Base-by-base conservation (phyloP, 345 rosid genomes). In the Odontarrhena argentea region DNA sequence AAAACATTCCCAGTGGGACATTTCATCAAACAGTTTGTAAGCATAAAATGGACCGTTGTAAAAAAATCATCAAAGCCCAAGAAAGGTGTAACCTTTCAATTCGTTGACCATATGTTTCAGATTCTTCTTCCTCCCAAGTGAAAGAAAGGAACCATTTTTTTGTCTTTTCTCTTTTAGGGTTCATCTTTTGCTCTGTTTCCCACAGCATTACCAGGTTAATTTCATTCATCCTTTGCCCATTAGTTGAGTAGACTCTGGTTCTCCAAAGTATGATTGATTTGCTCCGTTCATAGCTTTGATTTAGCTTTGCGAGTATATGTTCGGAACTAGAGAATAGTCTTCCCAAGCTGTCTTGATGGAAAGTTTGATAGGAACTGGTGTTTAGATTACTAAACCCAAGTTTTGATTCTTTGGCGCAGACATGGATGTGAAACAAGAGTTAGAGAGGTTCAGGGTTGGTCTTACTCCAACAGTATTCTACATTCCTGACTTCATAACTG, bases 401-500 rank as follows among this genome's bases (percentile, higher is more conserved):
- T 36, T 66, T 60, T 37, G 57, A 44, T 51, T 69, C 10, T 37
- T 55, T 57, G 41, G 54, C 34, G 50, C 28, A 70, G 65, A 12
- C 54, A 76, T 79, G 78, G 74, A 59, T 55, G 56, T 30, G 40
- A 73, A 45, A 34, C 55, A 61, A 24, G 64, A 79, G 22, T 76
- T 85, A 71, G 71, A 74, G 52, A 60, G 77, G 12, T 82, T 80
- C 60, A 63, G 45, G 28, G 88, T 90, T 65, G 96, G 97, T 48
- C 41, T 70, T 70, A 42, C 86, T 49, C 92, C 94, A 7, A 82
- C 97, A 4, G 68, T 93, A 60, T 72, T 81, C 13, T 86, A 84
- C 71, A 73, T 86, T 72, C 88, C 95, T 3, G 80, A 79, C 44
- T 93, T 88, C 71, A 69, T 90, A 55, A 71, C 87, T 24, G 77